Conservation (phyloP, 345 rosid species). For the Heritiera fomes region DNA sequence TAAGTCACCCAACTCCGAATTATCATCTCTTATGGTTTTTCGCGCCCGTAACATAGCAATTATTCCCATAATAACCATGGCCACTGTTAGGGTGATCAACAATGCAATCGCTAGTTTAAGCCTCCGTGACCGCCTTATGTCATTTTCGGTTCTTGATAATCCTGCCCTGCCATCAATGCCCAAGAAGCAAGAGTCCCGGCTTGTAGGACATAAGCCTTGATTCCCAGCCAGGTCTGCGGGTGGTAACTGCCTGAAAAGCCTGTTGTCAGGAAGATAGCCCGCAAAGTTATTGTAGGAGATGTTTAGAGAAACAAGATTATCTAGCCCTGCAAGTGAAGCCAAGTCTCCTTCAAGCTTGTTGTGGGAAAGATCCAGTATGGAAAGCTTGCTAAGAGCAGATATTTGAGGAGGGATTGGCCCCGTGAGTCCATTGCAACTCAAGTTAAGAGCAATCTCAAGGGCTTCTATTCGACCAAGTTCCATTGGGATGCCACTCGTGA, state of each 20-base stretch:
- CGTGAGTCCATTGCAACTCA: conserved; percentile 75
- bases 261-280: conserved; percentile 85
- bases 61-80: conserved; percentile 72
- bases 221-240: conserved; percentile 62
- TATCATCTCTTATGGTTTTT: conserved; percentile 48
- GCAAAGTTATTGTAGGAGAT: conserved; percentile 80
- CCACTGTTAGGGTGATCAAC: conserved; percentile 63
- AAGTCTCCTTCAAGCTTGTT: conserved; percentile 77
- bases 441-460: conserved; percentile 86
- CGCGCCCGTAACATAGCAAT: conserved; percentile 61
- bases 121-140: conserved; percentile 43
- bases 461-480: conserved; percentile 70
- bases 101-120: conserved; percentile 74
- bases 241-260: conserved; percentile 68
- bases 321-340: conserved; percentile 55
- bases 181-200: conserved; percentile 64
- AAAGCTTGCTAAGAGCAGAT: conserved; percentile 78
- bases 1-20: conserved; percentile 82
- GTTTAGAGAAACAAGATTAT: conserved; percentile 81
- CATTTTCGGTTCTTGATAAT: conserved; percentile 32
- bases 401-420: conserved; percentile 74
- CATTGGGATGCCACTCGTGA: conserved; percentile 65
- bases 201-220: conserved; percentile 61
- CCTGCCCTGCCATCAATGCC: conserved; percentile 37
- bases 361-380: conserved; percentile 76